Base-by-base conservation (phyloP, 257 asterid species). In the Verbena officinalis region DNA sequence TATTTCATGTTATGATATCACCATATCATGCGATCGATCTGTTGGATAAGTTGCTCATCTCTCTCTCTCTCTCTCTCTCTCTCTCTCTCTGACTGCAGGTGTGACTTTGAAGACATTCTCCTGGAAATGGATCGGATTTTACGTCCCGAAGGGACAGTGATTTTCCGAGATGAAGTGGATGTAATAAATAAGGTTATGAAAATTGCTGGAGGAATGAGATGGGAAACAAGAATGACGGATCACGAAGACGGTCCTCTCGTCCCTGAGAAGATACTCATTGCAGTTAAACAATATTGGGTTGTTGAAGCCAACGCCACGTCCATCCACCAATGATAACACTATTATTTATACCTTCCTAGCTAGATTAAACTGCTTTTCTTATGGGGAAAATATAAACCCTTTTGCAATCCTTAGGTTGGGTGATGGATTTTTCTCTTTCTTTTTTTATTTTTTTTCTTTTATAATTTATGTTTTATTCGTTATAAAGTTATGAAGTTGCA, bases 201-300 rank as follows among this genome's bases (percentile, higher is more conserved):
- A 63, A 80, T 91, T 3, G 86, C 79, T 0, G 64, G 79, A 45
- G 95, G 96, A 10, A 82, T 91, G 96, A 79, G 96, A 77, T 91
- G 96, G 96, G 92, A 84, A 11, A 45, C 66, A 1, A 91, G 81
- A 70, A 70, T 91, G 88, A 24, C 78, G 67, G 98, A 91, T 73
- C 98, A 91, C 19, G 96, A 91, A 64, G 96, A 88, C 40, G 96
- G 98, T 7, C 98, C 98, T 12, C 73, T 91, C 9, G 98, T 91
- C 39, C 95, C 98, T 7, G 87, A 88, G 80, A 91, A 91, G 65
- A 80, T 88, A 65, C 84, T 91, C 10, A 49, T 91, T 6, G 96
- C 90, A 0, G 84, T 81, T 0, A 88, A 91, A 27, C 91, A 74
- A 49, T 91, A 91, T 54, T 71, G 91, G 86, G 89, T 84, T 5